Conservation (phyloP, 495 filamentous ascomycete genomes). For the Hypoxylon perforatum region DNA sequence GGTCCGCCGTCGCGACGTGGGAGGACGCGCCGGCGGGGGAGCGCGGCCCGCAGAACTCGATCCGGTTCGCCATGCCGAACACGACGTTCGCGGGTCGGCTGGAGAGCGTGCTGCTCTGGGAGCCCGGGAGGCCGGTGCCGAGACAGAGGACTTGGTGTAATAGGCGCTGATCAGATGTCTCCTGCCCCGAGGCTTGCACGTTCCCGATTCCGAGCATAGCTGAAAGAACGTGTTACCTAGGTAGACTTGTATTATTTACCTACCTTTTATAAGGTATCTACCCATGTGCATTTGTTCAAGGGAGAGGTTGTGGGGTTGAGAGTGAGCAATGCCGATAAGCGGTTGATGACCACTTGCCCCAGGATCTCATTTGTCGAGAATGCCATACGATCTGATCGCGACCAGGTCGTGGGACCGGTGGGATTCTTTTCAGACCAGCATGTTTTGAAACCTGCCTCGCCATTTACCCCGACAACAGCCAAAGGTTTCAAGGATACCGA, state of each 20-base stretch:
- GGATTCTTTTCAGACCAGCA: slow-evolving; percentile 21
- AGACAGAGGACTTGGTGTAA: slow-evolving; percentile 25
- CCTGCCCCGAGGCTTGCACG: background rate
- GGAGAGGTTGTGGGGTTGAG: slow-evolving; percentile 16
- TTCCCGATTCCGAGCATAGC: too few species aligned
- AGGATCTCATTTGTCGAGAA: slow-evolving; percentile 15
- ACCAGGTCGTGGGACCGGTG: slow-evolving; percentile 6
- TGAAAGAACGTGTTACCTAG: too few species aligned
- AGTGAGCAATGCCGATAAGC: background rate
- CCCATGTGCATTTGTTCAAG: slow-evolving; percentile 11
- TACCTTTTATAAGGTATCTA: too few species aligned
- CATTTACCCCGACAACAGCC: slow-evolving; percentile 1
- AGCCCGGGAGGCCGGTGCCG: slow-evolving; percentile 31
- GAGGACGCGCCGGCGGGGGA: slow-evolving; percentile 27
- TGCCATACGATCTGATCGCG: slow-evolving; percentile 2
- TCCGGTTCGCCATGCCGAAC: slow-evolving; percentile 40
- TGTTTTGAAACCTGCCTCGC: slow-evolving; percentile 6
- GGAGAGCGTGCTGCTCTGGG: slow-evolving; percentile 44
- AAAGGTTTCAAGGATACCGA: background rate
- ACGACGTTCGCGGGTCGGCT: slow-evolving; percentile 40
- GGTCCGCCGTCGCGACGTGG: slow-evolving; percentile 39
- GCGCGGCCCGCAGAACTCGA: slow-evolving; percentile 41
- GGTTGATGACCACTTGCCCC: slow-evolving; percentile 10
- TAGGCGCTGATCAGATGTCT: background rate
- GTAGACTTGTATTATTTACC: too few species aligned